Percentiles rank a stretch among this genome's conserved stretches.
phyloP scores from a whole-genome alignment of 257 asterid species.

The Petunia axillaris region DNA sequence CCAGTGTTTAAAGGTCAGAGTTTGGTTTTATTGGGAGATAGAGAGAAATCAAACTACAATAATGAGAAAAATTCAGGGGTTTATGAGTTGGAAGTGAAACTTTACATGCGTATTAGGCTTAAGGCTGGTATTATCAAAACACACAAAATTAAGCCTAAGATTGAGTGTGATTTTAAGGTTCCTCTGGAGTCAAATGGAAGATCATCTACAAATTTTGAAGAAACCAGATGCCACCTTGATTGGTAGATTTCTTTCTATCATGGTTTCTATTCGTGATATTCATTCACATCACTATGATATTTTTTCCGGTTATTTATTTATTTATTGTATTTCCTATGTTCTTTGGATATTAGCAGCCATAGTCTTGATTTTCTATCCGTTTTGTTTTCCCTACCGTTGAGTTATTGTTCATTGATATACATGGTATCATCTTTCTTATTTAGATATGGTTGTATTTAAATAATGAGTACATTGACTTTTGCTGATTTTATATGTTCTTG shows the following conservation, averaged over 20 bases:
- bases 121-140: constrained; percentile 54
- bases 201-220: constrained; percentile 40
- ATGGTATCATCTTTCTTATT: neutral
- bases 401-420: constrained; percentile 13
- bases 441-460: constrained; percentile 36
- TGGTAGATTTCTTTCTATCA: constrained; percentile 48
- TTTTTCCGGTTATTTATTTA: constrained; percentile 11
- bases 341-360: neutral
- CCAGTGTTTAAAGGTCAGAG: constrained; percentile 54
- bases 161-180: constrained; percentile 63
- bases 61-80: constrained; percentile 37
- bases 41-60: constrained; percentile 43
- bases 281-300: neutral
- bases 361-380: neutral
- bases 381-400: neutral
- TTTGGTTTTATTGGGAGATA: constrained; percentile 38
- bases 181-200: constrained; percentile 58
- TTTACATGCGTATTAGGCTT: constrained; percentile 50
- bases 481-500: too few relatives aligned
- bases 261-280: neutral
- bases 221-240: constrained; percentile 58
- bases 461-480: constrained; percentile 16
- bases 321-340: neutral
- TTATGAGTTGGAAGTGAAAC: constrained; percentile 60
- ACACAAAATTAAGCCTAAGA: constrained; percentile 62